phyloP scores from a whole-genome alignment of 371 early-diverging fungal genomes.

The Furculomyces boomerangus region DNA sequence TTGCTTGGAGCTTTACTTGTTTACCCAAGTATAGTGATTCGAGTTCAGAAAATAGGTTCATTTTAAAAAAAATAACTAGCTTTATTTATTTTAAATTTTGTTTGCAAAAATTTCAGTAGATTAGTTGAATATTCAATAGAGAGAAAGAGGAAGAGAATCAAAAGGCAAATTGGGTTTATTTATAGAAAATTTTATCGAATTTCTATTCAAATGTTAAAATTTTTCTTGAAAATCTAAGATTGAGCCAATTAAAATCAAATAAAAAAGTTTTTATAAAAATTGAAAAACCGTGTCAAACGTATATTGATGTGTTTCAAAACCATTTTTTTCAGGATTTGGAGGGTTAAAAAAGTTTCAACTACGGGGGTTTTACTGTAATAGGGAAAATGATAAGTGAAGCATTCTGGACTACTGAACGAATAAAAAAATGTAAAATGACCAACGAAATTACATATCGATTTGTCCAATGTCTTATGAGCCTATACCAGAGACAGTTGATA shows the following conservation, averaged over 20 bases:
- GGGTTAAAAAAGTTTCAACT: too few relatives aligned
- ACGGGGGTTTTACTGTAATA: too few relatives aligned
- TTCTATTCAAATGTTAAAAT: background rate
- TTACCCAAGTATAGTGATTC: background rate
- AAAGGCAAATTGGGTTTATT: background rate
- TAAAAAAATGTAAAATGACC: too few relatives aligned
- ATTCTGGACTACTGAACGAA: too few relatives aligned
- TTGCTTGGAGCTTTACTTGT: background rate
- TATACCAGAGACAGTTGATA: too few relatives aligned
- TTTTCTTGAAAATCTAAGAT: background rate
- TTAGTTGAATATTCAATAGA: background rate
- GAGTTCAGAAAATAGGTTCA: background rate
- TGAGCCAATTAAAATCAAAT: background rate
- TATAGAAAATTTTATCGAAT: background rate
- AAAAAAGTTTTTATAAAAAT: background rate
- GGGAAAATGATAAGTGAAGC: too few relatives aligned
- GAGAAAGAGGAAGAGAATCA: background rate
- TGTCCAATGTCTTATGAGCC: too few relatives aligned
- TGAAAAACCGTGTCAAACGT: background rate
- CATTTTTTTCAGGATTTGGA: too few relatives aligned
- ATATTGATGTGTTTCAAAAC: constrained; percentile 1
- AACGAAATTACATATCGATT: too few relatives aligned
- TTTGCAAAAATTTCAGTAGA: background rate
- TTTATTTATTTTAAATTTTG: background rate
- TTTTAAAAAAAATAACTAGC: background rate